Conservation (phyloP, 2,329 filamentous ascomycete genomes). For the Curvularia sp. region DNA sequence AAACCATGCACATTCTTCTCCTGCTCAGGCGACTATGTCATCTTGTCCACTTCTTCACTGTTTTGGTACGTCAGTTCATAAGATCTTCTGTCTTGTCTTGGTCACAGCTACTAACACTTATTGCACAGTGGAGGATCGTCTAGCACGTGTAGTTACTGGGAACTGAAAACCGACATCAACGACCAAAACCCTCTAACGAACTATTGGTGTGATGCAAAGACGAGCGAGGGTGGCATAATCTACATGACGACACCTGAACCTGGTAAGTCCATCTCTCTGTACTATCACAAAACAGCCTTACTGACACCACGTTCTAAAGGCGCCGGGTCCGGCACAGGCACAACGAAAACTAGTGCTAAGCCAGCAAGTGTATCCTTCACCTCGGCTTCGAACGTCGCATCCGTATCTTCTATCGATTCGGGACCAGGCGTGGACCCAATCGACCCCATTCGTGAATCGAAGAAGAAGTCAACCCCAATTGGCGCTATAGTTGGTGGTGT, state of each 20-base stretch:
- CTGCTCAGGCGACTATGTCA: slow-evolving; percentile 15
- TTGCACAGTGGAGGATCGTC: slow-evolving; percentile 12
- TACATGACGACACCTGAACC: slow-evolving; percentile 18
- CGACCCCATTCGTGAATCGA: too few species aligned
- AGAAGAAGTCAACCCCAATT: slow-evolving; percentile 16
- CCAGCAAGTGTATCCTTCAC: slow-evolving; percentile 7
- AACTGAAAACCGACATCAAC: slow-evolving; percentile 17
- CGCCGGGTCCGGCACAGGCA: not conserved
- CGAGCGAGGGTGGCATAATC: slow-evolving; percentile 14
- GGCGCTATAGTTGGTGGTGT: slow-evolving; percentile 32
- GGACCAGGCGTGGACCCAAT: not conserved
- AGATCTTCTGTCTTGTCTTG: not conserved
- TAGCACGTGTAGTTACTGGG: slow-evolving; percentile 19
- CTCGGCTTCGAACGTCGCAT: not conserved
- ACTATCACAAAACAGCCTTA: not conserved
- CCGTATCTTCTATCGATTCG: not conserved
- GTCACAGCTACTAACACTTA: not conserved
- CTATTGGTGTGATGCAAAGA: slow-evolving; percentile 24
- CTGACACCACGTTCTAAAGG: slow-evolving; percentile 3
- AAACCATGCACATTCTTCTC: slow-evolving; percentile 19
- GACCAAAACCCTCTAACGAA: slow-evolving; percentile 20
- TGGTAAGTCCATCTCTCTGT: not conserved
- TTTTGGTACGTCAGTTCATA: slow-evolving; percentile 14
- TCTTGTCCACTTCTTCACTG: slow-evolving; percentile 6
- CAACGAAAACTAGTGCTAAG: not conserved